phyloP scores from a whole-genome alignment of 495 filamentous ascomycete species.

The Aspergillus olivimuriae region DNA sequence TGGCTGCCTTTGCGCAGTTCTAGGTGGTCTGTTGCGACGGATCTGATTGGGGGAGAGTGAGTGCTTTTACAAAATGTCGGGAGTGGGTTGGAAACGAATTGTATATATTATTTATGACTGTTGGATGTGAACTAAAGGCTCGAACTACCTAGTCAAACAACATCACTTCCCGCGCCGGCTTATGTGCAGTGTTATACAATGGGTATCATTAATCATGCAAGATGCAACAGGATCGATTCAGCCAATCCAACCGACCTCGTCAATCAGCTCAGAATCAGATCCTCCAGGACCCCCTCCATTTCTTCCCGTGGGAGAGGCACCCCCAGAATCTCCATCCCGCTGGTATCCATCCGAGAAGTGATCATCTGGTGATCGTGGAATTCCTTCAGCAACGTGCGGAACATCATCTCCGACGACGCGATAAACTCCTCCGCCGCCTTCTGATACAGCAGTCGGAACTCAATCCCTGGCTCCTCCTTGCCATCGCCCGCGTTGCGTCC shows the following conservation, averaged over 20 bases:
- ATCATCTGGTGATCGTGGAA: conserved; percentile 98
- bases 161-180: not conserved
- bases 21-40: conserved; percentile 16
- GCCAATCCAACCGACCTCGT: conserved; percentile 6
- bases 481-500: conserved; percentile 15
- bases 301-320: conserved; percentile 85
- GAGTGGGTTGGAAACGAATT: not conserved
- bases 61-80: too few species aligned
- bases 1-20: conserved; percentile 64
- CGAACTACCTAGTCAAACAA: too few species aligned
- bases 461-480: conserved; percentile 54
- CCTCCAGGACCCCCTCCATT: conserved; percentile 82
- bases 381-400: conserved; percentile 89
- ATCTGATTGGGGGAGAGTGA: too few species aligned
- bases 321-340: conserved; percentile 77
- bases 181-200: conserved; percentile 17
- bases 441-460: conserved; percentile 87
- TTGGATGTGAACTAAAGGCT: too few species aligned
- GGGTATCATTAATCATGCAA: conserved; percentile 26
- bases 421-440: conserved; percentile 96
- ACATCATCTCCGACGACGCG: conserved; percentile 92
- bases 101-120: too few species aligned
- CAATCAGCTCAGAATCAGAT: conserved; percentile 50
- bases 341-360: conserved; percentile 72
- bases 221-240: conserved; percentile 4